Base-by-base conservation (phyloP, 768 basidiomycete genomes). In the Boletus sp. region DNA sequence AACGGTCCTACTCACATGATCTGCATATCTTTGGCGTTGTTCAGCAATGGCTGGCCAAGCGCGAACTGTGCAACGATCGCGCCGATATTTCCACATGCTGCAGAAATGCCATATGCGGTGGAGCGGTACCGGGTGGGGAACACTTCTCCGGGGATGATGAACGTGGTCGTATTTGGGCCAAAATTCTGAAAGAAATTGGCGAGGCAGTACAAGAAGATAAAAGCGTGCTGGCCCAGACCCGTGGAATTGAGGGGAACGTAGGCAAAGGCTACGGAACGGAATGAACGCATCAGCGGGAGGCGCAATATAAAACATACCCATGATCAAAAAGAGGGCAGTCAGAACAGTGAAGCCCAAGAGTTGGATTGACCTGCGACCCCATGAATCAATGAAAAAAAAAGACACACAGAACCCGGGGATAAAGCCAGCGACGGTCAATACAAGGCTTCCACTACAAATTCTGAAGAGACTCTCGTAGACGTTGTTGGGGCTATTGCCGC, bases 41-140 rank as follows among this genome's bases (percentile, higher is more conserved):
- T 38, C 85, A 57, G 81, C 79, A 51, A 83, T 81, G 68, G 74
- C 48, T 75, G 82, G 25, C 80, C 79, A 68, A 93, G 87, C 25
- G 81, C 88, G 45, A 92, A 84, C 66, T 90, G 87, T 3, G 90
- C 82, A 29, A 89, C 76, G 73, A 92, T 85, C 2, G 88, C 89
- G 51, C 89, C 90, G 0, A 76, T 70, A 62, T 89, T 91, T 23
- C 90, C 90, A 33, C 71, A 75, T 1, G 88, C 90, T 13, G 90
- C 89, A 4, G 82, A 83, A 25, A 90, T 74, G n/a, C 90, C 88
- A 66, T 90, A 85, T 4, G 88, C 88, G 32, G 80, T 80, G 19
- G 84, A 84, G 38, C 85, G 80, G 72, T 83, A 89, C 25, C 83
- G 76, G 2, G 90, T 91, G 0, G 89, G 90, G 72, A 90, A 90